These are phyloP conservation scores for Xylaria sp. DNA, from an alignment of 2,329 filamentous ascomycete species.

Conservation along the genomic window DNA sequence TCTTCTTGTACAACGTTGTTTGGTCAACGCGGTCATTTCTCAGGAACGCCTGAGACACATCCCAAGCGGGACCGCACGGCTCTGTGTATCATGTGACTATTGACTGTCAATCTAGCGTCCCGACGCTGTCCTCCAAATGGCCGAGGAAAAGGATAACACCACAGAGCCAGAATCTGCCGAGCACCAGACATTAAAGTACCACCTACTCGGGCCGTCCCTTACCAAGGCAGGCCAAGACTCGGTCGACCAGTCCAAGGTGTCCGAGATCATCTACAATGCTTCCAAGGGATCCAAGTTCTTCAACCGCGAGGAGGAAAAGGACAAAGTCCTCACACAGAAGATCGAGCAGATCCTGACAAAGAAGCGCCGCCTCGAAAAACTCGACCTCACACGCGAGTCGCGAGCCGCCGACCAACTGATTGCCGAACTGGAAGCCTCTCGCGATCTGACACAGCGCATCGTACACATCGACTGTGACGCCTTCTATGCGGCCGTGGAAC, in stretches of 20 bases:
- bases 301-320: slow-evolving; percentile 83
- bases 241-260: slow-evolving; percentile 94
- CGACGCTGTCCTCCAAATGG: slow-evolving; percentile 15
- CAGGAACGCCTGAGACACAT: neutral
- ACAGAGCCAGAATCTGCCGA: slow-evolving; percentile 25
- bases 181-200: slow-evolving; percentile 79
- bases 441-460: slow-evolving; percentile 83
- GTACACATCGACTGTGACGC: slow-evolving; percentile 97
- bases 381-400: slow-evolving; percentile 75
- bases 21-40: neutral
- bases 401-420: slow-evolving; percentile 83
- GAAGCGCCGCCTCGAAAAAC: slow-evolving; percentile 75
- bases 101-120: neutral
- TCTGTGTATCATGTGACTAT: slow-evolving; percentile 15
- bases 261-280: slow-evolving; percentile 95
- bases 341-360: slow-evolving; percentile 79
- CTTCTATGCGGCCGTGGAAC: slow-evolving; percentile 95
- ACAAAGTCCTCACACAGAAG: slow-evolving; percentile 82
- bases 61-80: neutral
- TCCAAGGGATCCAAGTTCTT: slow-evolving; percentile 98
- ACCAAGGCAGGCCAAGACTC: slow-evolving; percentile 92
- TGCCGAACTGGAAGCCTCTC: slow-evolving; percentile 74
- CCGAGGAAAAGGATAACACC: slow-evolving; percentile 14
- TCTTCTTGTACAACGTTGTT: slow-evolving; percentile 16
- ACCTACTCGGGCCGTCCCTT: slow-evolving; percentile 85